Evolutionary conservation across 2,329 filamentous ascomycete species (phyloP), one percentile per base, ranked within the genome.

Genomic region (Alternaria atra): DNA sequence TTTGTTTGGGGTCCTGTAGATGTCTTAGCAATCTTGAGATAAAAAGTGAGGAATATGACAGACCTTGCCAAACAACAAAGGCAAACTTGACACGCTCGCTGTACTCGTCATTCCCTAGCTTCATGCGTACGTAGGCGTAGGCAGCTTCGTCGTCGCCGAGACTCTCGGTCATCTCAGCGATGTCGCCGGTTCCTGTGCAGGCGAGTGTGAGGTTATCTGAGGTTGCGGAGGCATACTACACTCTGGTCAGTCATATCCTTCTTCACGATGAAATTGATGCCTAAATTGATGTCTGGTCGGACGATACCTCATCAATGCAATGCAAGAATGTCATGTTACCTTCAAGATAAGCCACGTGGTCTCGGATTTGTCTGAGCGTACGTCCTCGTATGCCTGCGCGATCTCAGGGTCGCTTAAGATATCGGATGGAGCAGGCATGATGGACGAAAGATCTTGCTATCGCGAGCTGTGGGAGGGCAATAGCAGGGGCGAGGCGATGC

Each of bases 31-130:
- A 43, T 23, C 2, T 52, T 4, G 30, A 55, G 3, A 37, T 47
- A 13, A 25, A n/a, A 4, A 15, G 20, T 8, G 37, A 9, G 25
- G 12, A 17, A 74, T 76, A 85, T 83, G 12, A 76, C 77, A 85
- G 82, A 74, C 89, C 89, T 76, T 90, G 90, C 89, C 89, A 91
- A 66, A 90, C 84, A 32, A 91, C 80, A 50, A 91, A 82, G 50
- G 82, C 84, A 73, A 91, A 91, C 80, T 91, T 91, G 73, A 90
- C 86, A 37, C 89, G 83, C 73, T 82, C 88, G 79, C 84, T 87
- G 81, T 91, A 89, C 66, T 86, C 86, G 77, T 91, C 89, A 80
- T 91, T 91, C 74, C 88, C 88, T 77, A 91, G 87, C 81, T 90
- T 87, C 72, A 76, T 70, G 27, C 74, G 58, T 42, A 77, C 70